A percentile compares a stretch with the other conserved stretches of the same genome.
Evolutionary conservation across 2,329 filamentous ascomycete species (phyloP).

Genomic region (Fusarium papillatum): DNA sequence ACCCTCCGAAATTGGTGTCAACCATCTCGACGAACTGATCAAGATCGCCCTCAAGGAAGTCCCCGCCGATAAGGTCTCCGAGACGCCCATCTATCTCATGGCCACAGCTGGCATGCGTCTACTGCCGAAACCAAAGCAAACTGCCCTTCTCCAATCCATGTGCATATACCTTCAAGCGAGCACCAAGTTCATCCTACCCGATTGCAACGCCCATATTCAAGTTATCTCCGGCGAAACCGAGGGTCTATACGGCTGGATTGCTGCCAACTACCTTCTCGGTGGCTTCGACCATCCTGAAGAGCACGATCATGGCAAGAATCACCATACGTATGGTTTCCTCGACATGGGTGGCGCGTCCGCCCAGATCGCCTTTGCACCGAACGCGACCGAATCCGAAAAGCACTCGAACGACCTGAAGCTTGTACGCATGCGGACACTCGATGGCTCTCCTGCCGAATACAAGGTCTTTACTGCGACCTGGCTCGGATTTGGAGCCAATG

Average conservation of each 20-base stretch:
- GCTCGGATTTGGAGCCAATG: conserved; percentile 97
- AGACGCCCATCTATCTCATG: conserved; percentile 95
- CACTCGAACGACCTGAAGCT: conserved; percentile 92
- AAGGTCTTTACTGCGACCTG: conserved; percentile 96
- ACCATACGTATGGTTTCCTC: conserved; percentile 96
- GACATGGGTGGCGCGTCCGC: conserved; percentile 99
- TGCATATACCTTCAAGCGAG: conserved; percentile 85
- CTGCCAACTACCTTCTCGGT: conserved; percentile 93
- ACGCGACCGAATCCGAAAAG: conserved; percentile 88
- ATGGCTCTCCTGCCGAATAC: conserved; percentile 84
- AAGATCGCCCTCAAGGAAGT: conserved; percentile 86
- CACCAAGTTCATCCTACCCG: conserved; percentile 88
- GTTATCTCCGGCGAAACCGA: conserved; percentile 97
- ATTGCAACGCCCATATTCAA: conserved; percentile 91
- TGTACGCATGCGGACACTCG: conserved; percentile 85
- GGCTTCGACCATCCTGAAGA: conserved; percentile 85
- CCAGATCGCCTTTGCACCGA: conserved; percentile 98
- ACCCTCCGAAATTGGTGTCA: conserved; percentile 81
- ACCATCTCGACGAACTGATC: conserved; percentile 85
- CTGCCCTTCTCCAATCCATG: conserved; percentile 79
- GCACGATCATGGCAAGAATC: conserved; percentile 86
- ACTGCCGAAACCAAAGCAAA: conserved; percentile 80
- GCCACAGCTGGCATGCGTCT: conserved; percentile 96
- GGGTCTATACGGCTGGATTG: conserved; percentile 97
- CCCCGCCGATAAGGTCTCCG: conserved; percentile 79